Base-by-base conservation (phyloP, 345 rosid genomes). In the Lepidium didymum region DNA sequence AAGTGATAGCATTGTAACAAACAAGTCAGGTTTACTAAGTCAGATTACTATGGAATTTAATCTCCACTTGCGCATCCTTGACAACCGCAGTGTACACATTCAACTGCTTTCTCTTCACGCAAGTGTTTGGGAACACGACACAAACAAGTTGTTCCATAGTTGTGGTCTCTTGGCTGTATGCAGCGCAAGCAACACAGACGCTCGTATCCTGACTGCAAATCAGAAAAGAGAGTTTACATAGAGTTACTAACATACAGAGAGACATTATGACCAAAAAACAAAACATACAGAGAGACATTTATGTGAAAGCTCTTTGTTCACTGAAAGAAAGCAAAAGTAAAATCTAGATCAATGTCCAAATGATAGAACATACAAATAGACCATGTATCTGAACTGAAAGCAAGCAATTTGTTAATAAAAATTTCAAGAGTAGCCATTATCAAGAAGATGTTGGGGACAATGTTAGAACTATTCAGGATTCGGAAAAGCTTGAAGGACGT, bases 111-210 rank as follows among this genome's bases (percentile, higher is more conserved):
- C 86, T 92, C 96, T 82, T 92, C 93, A 75, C 93, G 81, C 61
- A 87, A 67, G 78, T 90, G 72, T 73, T 82, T 85, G 10, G 93
- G 93, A 21, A 92, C 96, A 51, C 93, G 81, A 21, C 96, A 86
- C 21, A 90, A 87, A 14, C 96, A 92, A 0, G 96, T 86, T 6
- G 96, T 85, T 56, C 84, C 86, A 5, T 85, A 92, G 85, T 88
- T 90, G 81, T 87, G 96, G 77, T 92, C 96, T 34, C 86, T 75
- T 2, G 93, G 93, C 79, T 90, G 98, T 51, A 90, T 90, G 81
- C 93, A 90, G 4, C 85, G 80, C 61, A 90, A 73, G 83, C 98
- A 88, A 74, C 96, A 90, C 13, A 92, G 74, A 4, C 89, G 85
- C 61, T 92, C 98, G 52, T 90, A 90, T 8, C 91, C 93, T 6